Percentiles rank a stretch among this genome's conserved stretches.
Evolutionary conservation across 306 rosid genomes (phyloP).

Genomic region (Oemleria cerasiformis): DNA sequence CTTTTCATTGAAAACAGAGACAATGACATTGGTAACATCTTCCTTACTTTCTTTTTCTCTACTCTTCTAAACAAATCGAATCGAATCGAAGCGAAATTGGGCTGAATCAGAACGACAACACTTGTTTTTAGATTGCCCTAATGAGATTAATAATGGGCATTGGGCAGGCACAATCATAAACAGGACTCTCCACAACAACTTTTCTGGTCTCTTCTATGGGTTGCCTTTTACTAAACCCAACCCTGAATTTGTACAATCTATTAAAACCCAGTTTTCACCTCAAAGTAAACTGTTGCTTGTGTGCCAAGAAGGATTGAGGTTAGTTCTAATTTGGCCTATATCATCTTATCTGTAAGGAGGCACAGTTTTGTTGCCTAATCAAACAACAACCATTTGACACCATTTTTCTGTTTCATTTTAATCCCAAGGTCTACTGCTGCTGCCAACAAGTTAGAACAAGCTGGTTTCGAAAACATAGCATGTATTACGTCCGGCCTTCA

Average conservation of each 20-base stretch:
- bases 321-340: slow-evolving; percentile 14
- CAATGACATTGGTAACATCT: slow-evolving; percentile 62
- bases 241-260: slow-evolving; percentile 70
- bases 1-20: slow-evolving; percentile 80
- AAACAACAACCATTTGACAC: slow-evolving; percentile 26
- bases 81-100: too few relatives aligned
- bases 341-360: neutral
- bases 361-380: too few relatives aligned
- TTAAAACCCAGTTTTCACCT: slow-evolving; percentile 61
- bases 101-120: too few relatives aligned
- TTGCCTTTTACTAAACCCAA: slow-evolving; percentile 78
- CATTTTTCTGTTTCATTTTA: slow-evolving; percentile 27
- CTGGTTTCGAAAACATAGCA: slow-evolving; percentile 74
- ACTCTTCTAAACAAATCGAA: too few relatives aligned
- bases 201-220: slow-evolving; percentile 87
- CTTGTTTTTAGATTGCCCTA: too few relatives aligned
- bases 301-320: slow-evolving; percentile 98
- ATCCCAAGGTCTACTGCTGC: slow-evolving; percentile 79
- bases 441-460: slow-evolving; percentile 64
- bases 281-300: slow-evolving; percentile 71
- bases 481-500: slow-evolving; percentile 90
- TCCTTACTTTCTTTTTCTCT: neutral
- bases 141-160: neutral
- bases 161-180: slow-evolving; percentile 73
- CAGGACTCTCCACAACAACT: slow-evolving; percentile 90